These are phyloP conservation scores for Phylloporus scabripes DNA, from an alignment of 768 basidiomycete genomes.

Conservation along the genomic window DNA sequence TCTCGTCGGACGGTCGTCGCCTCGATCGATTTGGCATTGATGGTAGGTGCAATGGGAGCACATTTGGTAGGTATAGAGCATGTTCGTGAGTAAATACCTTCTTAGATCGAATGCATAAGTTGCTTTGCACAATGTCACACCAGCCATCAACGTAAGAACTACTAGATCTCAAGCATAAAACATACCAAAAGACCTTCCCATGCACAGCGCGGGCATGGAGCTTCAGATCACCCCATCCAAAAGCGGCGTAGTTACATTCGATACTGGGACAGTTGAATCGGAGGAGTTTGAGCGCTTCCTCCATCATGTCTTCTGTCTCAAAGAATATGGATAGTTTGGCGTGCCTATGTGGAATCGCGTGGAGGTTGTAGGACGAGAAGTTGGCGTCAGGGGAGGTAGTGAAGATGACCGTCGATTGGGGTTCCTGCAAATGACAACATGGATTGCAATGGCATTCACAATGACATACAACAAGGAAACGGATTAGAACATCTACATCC, in stretches of 20 bases:
- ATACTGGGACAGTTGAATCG: constrained; percentile 91
- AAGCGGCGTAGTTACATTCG: constrained; percentile 76
- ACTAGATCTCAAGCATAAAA: neutral
- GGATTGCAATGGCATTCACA: neutral
- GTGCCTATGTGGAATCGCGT: constrained; percentile 59
- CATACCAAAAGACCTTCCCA: constrained; percentile 72
- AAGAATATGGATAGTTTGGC: constrained; percentile 73
- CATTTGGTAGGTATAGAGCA: constrained; percentile 62
- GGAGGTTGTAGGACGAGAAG: constrained; percentile 55
- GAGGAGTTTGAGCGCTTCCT: constrained; percentile 84
- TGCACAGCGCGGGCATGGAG: constrained; percentile 76
- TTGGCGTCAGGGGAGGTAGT: constrained; percentile 57
- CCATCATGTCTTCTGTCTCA: constrained; percentile 91
- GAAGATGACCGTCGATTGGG: constrained; percentile 68
- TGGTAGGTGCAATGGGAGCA: constrained; percentile 71
- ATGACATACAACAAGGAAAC: neutral
- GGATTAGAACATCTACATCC: neutral
- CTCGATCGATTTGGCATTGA: constrained; percentile 46
- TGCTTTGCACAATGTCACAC: constrained; percentile 39
- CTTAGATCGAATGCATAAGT: constrained; percentile 82
- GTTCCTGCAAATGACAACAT: constrained; percentile 42
- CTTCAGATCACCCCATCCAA: constrained; percentile 87
- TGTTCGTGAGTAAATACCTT: constrained; percentile 98
- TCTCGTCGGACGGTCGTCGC: constrained; percentile 43
- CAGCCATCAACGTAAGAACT: neutral